Evolutionary conservation across 257 asterid genomes (phyloP).

Genomic region (Primulina tabacum): DNA sequence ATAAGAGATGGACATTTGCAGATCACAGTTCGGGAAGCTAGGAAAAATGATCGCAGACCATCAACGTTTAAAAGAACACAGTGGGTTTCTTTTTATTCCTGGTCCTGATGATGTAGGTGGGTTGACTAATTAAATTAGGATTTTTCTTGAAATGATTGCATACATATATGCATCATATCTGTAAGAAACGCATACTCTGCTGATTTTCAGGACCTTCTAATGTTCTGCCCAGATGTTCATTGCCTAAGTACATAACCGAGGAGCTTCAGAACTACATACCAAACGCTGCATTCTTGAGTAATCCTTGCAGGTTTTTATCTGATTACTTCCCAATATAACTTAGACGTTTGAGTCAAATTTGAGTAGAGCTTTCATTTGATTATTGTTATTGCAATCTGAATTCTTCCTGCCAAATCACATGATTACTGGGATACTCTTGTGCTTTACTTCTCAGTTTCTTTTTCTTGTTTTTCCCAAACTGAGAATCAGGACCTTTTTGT

Average conservation of each 20-base stretch:
- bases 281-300: constrained; percentile 69
- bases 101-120: constrained; percentile 96
- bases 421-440: constrained; percentile 19
- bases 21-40: constrained; percentile 82
- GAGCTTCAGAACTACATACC: constrained; percentile 73
- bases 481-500: constrained; percentile 18
- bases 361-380: constrained; percentile 6
- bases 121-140: constrained; percentile 28
- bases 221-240: constrained; percentile 72
- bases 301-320: constrained; percentile 82
- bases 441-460: constrained; percentile 7
- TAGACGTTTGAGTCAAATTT: not conserved
- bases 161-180: constrained; percentile 14
- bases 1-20: constrained; percentile 31
- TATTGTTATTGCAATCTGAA: constrained; percentile 18
- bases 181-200: constrained; percentile 14
- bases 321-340: constrained; percentile 19
- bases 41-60: constrained; percentile 81
- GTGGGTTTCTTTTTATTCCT: constrained; percentile 86
- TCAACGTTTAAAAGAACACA: constrained; percentile 64
- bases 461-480: not conserved
- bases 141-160: constrained; percentile 19
- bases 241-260: constrained; percentile 83
- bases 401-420: constrained; percentile 8
- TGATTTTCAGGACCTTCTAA: constrained; percentile 74